Base-by-base conservation (phyloP, 805 yeast species). In the Ogataea ganodermae region DNA sequence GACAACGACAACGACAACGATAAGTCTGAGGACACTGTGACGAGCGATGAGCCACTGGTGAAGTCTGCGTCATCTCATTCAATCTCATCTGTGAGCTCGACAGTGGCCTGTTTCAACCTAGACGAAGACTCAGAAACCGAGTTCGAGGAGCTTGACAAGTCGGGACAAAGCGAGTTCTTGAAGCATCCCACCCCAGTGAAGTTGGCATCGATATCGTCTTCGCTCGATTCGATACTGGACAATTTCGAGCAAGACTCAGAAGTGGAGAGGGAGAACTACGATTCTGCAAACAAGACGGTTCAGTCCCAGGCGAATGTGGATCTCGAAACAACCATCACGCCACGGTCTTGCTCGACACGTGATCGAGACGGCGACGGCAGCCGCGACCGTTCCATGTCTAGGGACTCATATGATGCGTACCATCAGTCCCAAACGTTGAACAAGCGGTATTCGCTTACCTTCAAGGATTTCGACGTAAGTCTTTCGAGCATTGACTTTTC, bases 321-420 rank as follows among this genome's bases (percentile, higher is more conserved):
- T 27, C 17, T 21, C 4, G 49, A 48, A 4, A 35, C 33, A 18
- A 55, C 57, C 1, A 33, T 52, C 13, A 51, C 51, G 2, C 45
- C 60, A 13, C 49, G 74, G 13, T 58, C 67, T 3, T 35, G 73
- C 35, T 72, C 76, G 54, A 60, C 67, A 2, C 62, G 73, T 12
- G 79, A n/a, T n/a, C n/a, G n/a, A n/a, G n/a, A n/a, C n/a, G n/a
- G n/a, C n/a, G n/a, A n/a, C n/a, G n/a, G n/a, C n/a, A n/a, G 33
- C 16, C 33, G 33, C 9, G 33, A 74, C 6, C 75, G 73, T 33
- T 68, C 74, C 16, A 73, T 71, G 46, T 78, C 83, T 82, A 76
- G 78, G 81, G 81, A 77, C 45, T 75, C 80, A 3, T 55, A 62
- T 44, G 68, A 62, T 22, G 31, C 12, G 2, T 10, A 33, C 4